Conservation (phyloP, 495 filamentous ascomycete genomes). For the Penicillium daleae region DNA sequence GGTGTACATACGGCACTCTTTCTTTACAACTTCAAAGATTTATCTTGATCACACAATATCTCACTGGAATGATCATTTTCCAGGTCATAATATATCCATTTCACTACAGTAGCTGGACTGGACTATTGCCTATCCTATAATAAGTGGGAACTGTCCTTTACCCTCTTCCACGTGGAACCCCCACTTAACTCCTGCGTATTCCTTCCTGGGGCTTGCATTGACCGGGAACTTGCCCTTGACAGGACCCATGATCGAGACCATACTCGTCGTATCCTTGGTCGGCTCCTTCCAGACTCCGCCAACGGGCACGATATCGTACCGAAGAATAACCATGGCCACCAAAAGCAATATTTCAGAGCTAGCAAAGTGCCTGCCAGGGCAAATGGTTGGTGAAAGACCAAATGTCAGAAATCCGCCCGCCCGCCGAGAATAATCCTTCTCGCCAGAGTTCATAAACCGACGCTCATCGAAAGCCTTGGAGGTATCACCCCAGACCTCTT, state of each 20-base stretch:
- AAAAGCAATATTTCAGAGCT: slow-evolving; percentile 44
- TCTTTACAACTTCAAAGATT: slow-evolving; percentile 8
- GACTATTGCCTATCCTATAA: slow-evolving; percentile 26
- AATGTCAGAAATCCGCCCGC: slow-evolving; percentile 43
- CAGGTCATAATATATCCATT: background rate
- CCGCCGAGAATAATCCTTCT: slow-evolving; percentile 17
- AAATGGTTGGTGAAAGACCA: slow-evolving; percentile 47
- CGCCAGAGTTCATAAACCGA: slow-evolving; percentile 31
- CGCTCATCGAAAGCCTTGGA: slow-evolving; percentile 32
- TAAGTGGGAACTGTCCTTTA: slow-evolving; percentile 29
- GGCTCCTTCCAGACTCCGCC: slow-evolving; percentile 29
- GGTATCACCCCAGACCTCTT: slow-evolving; percentile 34
- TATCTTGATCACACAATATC: background rate
- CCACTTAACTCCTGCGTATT: slow-evolving; percentile 33
- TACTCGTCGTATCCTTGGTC: slow-evolving; percentile 14
- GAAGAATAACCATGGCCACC: slow-evolving; percentile 42
- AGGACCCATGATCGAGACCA: slow-evolving; percentile 26
- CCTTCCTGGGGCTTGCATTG: slow-evolving; percentile 18
- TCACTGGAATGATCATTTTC: background rate
- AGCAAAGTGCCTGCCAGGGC: slow-evolving; percentile 54
- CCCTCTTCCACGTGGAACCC: slow-evolving; percentile 27
- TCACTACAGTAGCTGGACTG: background rate
- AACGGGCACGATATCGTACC: slow-evolving; percentile 41
- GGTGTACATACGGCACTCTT: slow-evolving; percentile 30
- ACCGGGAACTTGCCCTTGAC: slow-evolving; percentile 23